Evolutionary conservation across 2,329 filamentous ascomycete species (phyloP).

Genomic region (Myriangium duriaei): DNA sequence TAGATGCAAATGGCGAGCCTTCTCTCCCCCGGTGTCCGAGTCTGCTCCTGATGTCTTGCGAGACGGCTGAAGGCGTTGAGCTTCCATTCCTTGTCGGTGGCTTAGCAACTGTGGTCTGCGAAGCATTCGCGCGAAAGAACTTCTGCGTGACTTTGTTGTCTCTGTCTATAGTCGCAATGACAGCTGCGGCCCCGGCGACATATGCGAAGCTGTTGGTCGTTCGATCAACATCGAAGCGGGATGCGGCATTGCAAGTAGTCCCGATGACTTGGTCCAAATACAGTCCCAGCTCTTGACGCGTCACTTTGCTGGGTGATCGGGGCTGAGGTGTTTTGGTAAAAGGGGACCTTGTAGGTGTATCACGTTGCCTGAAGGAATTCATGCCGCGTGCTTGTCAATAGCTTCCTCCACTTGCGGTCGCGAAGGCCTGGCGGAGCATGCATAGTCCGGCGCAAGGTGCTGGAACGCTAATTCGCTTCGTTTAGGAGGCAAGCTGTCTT

Average conservation of each 20-base stretch:
- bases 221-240: slow-evolving; percentile 71
- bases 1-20: slow-evolving; percentile 1
- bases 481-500: too few relatives aligned
- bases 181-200: slow-evolving; percentile 85
- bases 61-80: slow-evolving; percentile 1
- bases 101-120: slow-evolving; percentile 1
- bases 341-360: background rate
- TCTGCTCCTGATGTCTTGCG: slow-evolving; percentile 1
- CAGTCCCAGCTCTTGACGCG: background rate
- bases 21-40: slow-evolving; percentile 3
- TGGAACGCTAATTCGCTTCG: too few relatives aligned
- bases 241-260: slow-evolving; percentile 73
- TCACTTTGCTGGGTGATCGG: background rate
- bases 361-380: background rate
- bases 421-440: background rate
- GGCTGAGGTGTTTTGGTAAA: background rate
- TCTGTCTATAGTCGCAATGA: slow-evolving; percentile 68
- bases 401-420: background rate
- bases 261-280: slow-evolving; percentile 58
- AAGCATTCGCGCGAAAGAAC: slow-evolving; percentile 64
- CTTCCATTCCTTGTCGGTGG: background rate
- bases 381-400: background rate
- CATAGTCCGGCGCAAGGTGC: too few relatives aligned
- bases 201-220: slow-evolving; percentile 66
- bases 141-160: slow-evolving; percentile 56